Evolutionary conservation across 2,329 filamentous ascomycete genomes (phyloP), one percentile per base, ranked within the genome.

Genomic region (Apiospora rasikravindrae): DNA sequence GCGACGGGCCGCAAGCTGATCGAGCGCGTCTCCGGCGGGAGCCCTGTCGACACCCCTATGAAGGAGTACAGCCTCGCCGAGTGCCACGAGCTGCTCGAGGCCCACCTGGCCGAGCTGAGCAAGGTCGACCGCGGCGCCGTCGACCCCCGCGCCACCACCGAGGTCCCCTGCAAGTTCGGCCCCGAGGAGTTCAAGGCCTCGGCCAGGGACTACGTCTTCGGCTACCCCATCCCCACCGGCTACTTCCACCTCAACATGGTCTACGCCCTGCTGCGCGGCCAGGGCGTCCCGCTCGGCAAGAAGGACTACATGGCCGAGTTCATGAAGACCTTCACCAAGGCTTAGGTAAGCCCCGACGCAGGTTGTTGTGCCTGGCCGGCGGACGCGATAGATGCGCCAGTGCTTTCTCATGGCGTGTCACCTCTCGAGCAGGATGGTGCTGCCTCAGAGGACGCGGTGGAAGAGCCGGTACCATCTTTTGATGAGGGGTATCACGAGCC

Each of bases 241-340:
- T 91, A 85, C 82, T 93, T 92, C 80, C 76, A 92, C 77, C 76
- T 88, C 22, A 84, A 80, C 3, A 89, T 85, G 29, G 85, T 88
- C 6, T 92, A 92, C 81, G 83, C 81, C 22, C 88, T 93, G 69
- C 76, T 92, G 78, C 83, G 91, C 74, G 86, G 85, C 76, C 84
- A 88, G 81, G 91, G 90, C 1, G 88, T 92, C 51, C 82, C 84
- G 0, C 29, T 93, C 42, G 90, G 90, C 26, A 92, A 92, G 84
- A 69, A 76, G 72, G 88, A 91, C 76, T 92, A 83, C 77, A 29
- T 16, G 5, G 44, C 14, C 10, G 72, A 37, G 47, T 73, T 73
- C 51, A 64, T 69, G 29, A 44, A 70, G 64, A 10, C 49, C 42
- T 70, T 73, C 29, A 26, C 29, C 49, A 51, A 22, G 24, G 26